phyloP scores from a whole-genome alignment of 768 basidiomycete genomes.

The Termitomyces sp. region DNA sequence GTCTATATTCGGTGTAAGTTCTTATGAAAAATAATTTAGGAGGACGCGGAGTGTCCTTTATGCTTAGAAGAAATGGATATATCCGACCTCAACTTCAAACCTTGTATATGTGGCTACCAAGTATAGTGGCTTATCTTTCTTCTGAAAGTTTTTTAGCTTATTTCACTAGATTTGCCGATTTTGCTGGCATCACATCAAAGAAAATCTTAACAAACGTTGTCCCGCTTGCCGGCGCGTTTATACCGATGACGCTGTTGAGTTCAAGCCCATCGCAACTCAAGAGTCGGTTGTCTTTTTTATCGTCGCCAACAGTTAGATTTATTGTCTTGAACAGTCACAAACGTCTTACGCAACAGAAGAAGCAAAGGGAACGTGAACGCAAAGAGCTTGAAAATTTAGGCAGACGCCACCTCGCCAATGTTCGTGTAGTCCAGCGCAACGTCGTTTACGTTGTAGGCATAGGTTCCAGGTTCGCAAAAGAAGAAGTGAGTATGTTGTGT shows the following conservation, averaged over 20 bases:
- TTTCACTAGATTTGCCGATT: slow-evolving; percentile 89
- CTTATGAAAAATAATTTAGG: slow-evolving; percentile 41
- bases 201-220: slow-evolving; percentile 92
- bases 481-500: slow-evolving; percentile 64
- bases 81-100: slow-evolving; percentile 98
- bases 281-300: slow-evolving; percentile 59
- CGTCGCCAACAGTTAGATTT: slow-evolving; percentile 6
- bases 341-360: slow-evolving; percentile 92
- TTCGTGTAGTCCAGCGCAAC: slow-evolving; percentile 94
- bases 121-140: slow-evolving; percentile 31
- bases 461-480: slow-evolving; percentile 89
- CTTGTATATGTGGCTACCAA: slow-evolving; percentile 98
- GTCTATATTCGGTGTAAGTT: slow-evolving; percentile 8
- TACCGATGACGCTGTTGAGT: slow-evolving; percentile 88
- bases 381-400: slow-evolving; percentile 89
- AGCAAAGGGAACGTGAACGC: slow-evolving; percentile 88
- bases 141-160: slow-evolving; percentile 4
- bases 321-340: slow-evolving; percentile 59
- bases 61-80: slow-evolving; percentile 99
- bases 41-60: slow-evolving; percentile 96
- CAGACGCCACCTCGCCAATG: slow-evolving; percentile 82
- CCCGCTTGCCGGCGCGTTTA: slow-evolving; percentile 94
- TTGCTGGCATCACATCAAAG: slow-evolving; percentile 98
- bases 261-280: slow-evolving; percentile 91
- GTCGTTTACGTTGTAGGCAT: slow-evolving; percentile 96